Evolutionary conservation across 352 stramenopile species (phyloP).

Genomic region (Chrysophaeum taylorii): DNA sequence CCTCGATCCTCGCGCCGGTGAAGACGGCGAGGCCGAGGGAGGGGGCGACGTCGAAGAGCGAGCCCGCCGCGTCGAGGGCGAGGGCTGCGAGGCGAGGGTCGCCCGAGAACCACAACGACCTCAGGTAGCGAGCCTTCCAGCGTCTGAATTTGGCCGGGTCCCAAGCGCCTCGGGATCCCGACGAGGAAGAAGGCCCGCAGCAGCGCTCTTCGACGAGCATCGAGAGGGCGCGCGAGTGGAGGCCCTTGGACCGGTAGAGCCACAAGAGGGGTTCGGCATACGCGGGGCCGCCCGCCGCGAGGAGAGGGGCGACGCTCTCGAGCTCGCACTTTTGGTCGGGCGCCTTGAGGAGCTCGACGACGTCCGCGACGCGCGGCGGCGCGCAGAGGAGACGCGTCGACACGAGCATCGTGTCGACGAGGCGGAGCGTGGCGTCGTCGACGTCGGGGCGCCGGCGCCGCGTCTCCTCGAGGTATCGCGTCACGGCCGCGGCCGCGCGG

Average conservation of each 20-base stretch:
- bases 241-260: slow-evolving; percentile 31
- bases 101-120: slow-evolving; percentile 21
- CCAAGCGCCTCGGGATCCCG: too few relatives aligned
- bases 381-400: slow-evolving; percentile 1
- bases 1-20: neutral
- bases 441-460: neutral
- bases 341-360: neutral
- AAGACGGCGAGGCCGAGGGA: slow-evolving; percentile 28
- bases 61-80: slow-evolving; percentile 15
- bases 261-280: slow-evolving; percentile 33
- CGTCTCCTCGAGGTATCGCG: neutral
- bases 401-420: slow-evolving; percentile 15
- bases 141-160: slow-evolving; percentile 16
- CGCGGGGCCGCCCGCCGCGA: slow-evolving; percentile 22
- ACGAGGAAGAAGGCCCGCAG: slow-evolving; percentile 10
- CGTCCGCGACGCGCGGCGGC: neutral
- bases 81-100: slow-evolving; percentile 24
- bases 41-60: slow-evolving; percentile 23
- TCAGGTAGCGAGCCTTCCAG: slow-evolving; percentile 28
- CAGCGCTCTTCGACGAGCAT: slow-evolving; percentile 16
- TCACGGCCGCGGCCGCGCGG: slow-evolving; percentile 4
- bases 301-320: slow-evolving; percentile 9
- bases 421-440: neutral
- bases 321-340: neutral
- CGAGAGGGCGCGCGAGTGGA: slow-evolving; percentile 27